Base-by-base conservation (phyloP, 2,329 filamentous ascomycete genomes). In the Aspergillus fijiensis region DNA sequence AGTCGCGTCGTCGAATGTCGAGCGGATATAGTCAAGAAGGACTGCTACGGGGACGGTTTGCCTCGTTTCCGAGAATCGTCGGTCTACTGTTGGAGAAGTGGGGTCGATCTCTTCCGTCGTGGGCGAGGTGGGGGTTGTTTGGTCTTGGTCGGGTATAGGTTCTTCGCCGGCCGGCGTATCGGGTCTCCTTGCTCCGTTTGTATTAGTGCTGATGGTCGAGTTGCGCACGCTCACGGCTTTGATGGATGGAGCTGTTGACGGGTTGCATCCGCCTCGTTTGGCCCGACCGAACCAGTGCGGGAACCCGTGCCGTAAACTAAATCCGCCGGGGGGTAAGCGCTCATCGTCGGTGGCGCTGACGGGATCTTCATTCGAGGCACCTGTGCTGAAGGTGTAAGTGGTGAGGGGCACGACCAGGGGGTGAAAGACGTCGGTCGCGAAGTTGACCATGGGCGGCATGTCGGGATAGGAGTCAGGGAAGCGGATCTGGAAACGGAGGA, bases 371-470 rank as follows among this genome's bases (percentile, higher is more conserved):
- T 87, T 88, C 62, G 90, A 86, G 39, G 89, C 86, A 59, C 89
- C 88, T 63, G 91, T 92, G 48, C 91, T 90, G 79, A 96, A 96
- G 72, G 91, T 95, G 77, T 96, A 96, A 3, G 92, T 96, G n/a
- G 92, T 96, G 63, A 96, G 83, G 42, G 95, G 93, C 7, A 93
- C 92, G 66, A 98, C 88, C 48, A 99, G 83, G 19, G 94, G 94
- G 74, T 99, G 94, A 75, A 98, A 99, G 67, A 98, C 89, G 73
- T 98, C 94, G 67, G 91, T 96, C 50, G 87, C 85, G 76, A 99
- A 96, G 57, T 89, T 94, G 65, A 99, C 86, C 19, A 93, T 82
- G 10, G 95, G 95, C 54, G 94, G 91, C 21, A 91, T 79, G 55
- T 83, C 79, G 12, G 94, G 94, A 73, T 96, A 97, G 45, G 84